Base-by-base conservation (phyloP, 2,329 filamentous ascomycete genomes). In the Colletotrichum karsti region DNA sequence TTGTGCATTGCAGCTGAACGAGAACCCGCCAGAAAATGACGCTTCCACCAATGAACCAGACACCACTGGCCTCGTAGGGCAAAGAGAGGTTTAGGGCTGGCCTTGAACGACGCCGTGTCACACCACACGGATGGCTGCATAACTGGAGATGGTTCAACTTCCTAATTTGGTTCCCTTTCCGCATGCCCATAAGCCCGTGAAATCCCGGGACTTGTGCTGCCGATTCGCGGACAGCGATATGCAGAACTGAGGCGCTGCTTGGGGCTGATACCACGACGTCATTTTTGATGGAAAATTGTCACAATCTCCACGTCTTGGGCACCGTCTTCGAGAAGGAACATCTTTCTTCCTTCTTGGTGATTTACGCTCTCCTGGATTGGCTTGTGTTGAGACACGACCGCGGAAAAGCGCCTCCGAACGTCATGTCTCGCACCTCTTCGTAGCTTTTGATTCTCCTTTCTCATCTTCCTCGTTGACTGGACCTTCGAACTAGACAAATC, bases 71-170 rank as follows among this genome's bases (percentile, higher is more conserved):
- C 65, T 39, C 42, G 53, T 65, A 68, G 39, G 65, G 65, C 65
- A 55, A 58, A 10, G 18, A 28, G 24, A 30, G n/a, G 53, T 44
- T 50, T 62, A 67, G 56, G 66, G 55, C 66, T 69, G 63, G 59
- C 28, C 56, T 39, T 48, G 60, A 15, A 54, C 9, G 39, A 59
- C 46, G 48, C 30, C 39, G 48, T 33, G 53, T 59, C 60, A 64
- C 60, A 62, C 37, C 50, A 56, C 65, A 59, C 46, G 37, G 46
- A 35, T 46, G 46, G 56, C 53, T 59, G 51, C 64, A 67, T 67
- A n/a, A 13, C 33, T 46, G 46, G 30, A 54, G 53, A 44, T 37
- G 37, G 53, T 33, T 48, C 12, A 24, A 39, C 60, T 59, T 30
- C 39, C 46, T 59, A 37, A 58, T 54, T 51, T 33, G 46, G 53